Base-by-base conservation (phyloP, 1,284 basidiomycete species). In the Ganoderma resinaceum region DNA sequence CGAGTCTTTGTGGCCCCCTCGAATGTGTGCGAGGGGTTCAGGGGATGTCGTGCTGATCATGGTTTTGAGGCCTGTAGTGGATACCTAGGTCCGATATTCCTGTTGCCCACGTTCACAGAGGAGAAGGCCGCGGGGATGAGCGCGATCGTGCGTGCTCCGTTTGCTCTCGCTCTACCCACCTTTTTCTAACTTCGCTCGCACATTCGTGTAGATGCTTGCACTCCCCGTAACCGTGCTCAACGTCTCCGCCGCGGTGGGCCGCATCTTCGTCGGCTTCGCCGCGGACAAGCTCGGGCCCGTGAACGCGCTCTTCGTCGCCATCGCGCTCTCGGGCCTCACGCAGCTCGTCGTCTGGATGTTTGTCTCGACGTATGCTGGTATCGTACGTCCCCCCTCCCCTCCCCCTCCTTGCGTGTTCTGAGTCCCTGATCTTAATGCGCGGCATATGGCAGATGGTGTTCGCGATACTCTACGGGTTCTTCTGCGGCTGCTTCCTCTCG, bases 401-500 rank as follows among this genome's bases (percentile, higher is more conserved):
- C 8, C 23, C 3, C 23, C 46, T 26, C 7, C 6, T 12, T 3
- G 46, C n/a, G 23, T 12, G n/a, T 23, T 49, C 23, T 11, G 46
- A 23, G 23, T 14, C 46, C 26, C 46, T 26, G 9, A 26, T 49
- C 46, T 26, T 20, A 26, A 7, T 12, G 1, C 18, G 18, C 23
- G 23, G 23, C 42, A 6, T 2, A 5, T 6, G 46, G 46, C 60
- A 76, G 75, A 76, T 76, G 62, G 72, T 55, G n/a, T 74, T 76
- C 37, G 72, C 74, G 23, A 57, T 76, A 35, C 58, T 76, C 11
- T 76, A 76, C 60, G 75, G 75, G 42, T 76, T 75, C 67, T 74
- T 75, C 70, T 74, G 74, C 49, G 75, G 73, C 7, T 76, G 75
- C 65, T 73, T 75, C 65, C 68, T 75, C 37, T 77, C 75, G n/a